These are phyloP conservation scores for Aureobasidium sp. DNA, from an alignment of 2,329 filamentous ascomycete species.

Conservation along the genomic window DNA sequence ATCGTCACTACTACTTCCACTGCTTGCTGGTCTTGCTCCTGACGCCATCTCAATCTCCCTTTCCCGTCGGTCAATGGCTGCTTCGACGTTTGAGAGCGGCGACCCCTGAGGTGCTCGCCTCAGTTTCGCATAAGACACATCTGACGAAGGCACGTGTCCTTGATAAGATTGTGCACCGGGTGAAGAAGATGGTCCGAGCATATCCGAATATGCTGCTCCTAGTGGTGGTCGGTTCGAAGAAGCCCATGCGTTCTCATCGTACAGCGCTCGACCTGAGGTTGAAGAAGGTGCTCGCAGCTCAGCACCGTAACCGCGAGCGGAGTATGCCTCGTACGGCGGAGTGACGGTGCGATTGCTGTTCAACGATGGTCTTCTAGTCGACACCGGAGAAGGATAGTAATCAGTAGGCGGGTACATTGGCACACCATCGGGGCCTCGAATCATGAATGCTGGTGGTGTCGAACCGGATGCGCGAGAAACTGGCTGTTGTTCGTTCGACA, in stretches of 20 bases:
- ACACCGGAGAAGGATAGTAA: slow-evolving; percentile 18
- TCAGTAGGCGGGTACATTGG: slow-evolving; percentile 33
- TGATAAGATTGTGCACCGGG: slow-evolving; percentile 27
- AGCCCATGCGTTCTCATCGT: slow-evolving; percentile 28
- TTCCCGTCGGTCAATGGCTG: neutral
- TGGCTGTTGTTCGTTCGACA: slow-evolving; percentile 23
- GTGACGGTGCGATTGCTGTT: slow-evolving; percentile 24
- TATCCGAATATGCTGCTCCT: slow-evolving; percentile 27
- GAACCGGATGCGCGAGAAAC: slow-evolving; percentile 16
- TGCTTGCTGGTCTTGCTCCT: slow-evolving; percentile 4
- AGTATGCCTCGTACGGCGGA: slow-evolving; percentile 20
- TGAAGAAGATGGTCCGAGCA: slow-evolving; percentile 26
- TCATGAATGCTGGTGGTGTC: slow-evolving; percentile 34
- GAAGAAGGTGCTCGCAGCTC: slow-evolving; percentile 28
- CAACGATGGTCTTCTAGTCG: slow-evolving; percentile 20
- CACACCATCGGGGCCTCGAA: slow-evolving; percentile 40
- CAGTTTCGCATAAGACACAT: slow-evolving; percentile 26
- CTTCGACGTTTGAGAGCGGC: slow-evolving; percentile 7
- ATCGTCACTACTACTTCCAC: slow-evolving; percentile 15
- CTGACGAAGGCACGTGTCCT: slow-evolving; percentile 25
- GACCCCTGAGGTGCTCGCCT: slow-evolving; percentile 20
- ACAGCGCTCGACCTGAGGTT: slow-evolving; percentile 29
- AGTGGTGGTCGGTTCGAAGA: slow-evolving; percentile 31
- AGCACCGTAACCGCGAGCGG: neutral
- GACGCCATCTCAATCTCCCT: neutral